phyloP scores from a whole-genome alignment of 352 stramenopile species.

The Phytopythium mirpurense region DNA sequence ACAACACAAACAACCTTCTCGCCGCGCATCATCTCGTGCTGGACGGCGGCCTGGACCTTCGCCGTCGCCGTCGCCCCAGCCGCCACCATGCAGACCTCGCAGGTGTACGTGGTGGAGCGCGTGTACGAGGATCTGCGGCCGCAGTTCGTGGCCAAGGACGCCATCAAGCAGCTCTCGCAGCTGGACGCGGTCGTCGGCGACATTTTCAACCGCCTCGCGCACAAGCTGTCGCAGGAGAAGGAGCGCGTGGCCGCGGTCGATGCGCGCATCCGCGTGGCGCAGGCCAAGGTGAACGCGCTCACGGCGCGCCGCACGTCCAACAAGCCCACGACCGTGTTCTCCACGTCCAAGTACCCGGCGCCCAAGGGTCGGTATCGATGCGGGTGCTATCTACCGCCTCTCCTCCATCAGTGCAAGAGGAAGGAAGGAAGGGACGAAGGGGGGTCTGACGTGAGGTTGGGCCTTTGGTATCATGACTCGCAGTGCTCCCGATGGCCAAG shows the following conservation, averaged over 20 bases:
- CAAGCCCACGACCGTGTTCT: constrained; percentile 88
- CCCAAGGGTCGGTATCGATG: constrained; percentile 29
- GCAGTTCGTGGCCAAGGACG: constrained; percentile 82
- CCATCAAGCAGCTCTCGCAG: constrained; percentile 81
- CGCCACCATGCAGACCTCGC: constrained; percentile 70
- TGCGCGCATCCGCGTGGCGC: constrained; percentile 64
- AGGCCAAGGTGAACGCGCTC: constrained; percentile 83
- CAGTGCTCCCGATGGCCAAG: constrained; percentile 44
- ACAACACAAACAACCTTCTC: no score
- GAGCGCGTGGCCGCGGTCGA: constrained; percentile 73
- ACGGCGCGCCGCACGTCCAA: constrained; percentile 74
- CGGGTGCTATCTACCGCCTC: no score
- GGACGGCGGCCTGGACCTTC: no score
- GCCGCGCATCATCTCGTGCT: no score
- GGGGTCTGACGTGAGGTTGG: not conserved
- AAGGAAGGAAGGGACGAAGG: no score
- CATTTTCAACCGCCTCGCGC: constrained; percentile 74
- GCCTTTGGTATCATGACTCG: no score
- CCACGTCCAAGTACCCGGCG: constrained; percentile 82
- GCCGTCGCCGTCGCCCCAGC: not conserved
- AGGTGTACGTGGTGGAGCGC: constrained; percentile 84
- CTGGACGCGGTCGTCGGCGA: constrained; percentile 81
- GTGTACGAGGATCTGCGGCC: constrained; percentile 83
- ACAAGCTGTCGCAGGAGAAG: constrained; percentile 78
- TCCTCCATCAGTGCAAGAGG: no score